Evolutionary conservation across 345 rosid species (phyloP).

Genomic region (Eucalyptus curtisii): DNA sequence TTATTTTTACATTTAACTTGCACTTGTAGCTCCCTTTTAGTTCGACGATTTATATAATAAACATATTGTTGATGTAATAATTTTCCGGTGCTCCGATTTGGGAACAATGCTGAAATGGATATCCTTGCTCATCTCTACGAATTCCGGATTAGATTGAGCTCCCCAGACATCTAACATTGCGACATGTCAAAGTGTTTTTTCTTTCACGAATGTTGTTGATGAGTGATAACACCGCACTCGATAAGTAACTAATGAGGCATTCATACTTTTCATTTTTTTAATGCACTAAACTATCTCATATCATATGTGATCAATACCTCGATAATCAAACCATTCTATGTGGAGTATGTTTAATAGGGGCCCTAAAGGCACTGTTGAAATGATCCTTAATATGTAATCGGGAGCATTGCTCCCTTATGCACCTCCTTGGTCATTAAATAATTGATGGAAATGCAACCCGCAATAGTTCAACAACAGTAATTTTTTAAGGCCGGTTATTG

Average conservation of each 20-base stretch:
- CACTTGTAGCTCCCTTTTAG: not conserved
- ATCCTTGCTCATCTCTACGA: not conserved
- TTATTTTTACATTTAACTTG: not conserved
- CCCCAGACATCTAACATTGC: not conserved
- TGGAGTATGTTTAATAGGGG: not conserved
- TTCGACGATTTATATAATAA: not conserved
- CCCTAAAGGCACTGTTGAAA: not conserved
- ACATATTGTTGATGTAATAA: not conserved
- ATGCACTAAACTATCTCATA: not conserved
- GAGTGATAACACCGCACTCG: not conserved
- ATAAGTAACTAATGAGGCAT: not conserved
- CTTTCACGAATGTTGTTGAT: not conserved
- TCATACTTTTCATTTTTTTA: not conserved
- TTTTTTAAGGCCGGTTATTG: not conserved
- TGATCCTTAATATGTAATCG: not conserved
- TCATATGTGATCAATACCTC: too few relatives aligned
- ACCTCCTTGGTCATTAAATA: not conserved
- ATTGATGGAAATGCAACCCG: not conserved
- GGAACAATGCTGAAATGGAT: not conserved
- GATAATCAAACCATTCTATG: not conserved
- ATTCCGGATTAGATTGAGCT: not conserved
- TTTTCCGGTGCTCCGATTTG: fast-evolving
- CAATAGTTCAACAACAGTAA: not conserved
- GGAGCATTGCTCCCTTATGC: not conserved
- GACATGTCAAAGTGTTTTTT: not conserved